Evolutionary conservation across 2,329 filamentous ascomycete species (phyloP), one percentile per base, ranked within the genome.

Genomic region (Trichoderma asperellum): DNA sequence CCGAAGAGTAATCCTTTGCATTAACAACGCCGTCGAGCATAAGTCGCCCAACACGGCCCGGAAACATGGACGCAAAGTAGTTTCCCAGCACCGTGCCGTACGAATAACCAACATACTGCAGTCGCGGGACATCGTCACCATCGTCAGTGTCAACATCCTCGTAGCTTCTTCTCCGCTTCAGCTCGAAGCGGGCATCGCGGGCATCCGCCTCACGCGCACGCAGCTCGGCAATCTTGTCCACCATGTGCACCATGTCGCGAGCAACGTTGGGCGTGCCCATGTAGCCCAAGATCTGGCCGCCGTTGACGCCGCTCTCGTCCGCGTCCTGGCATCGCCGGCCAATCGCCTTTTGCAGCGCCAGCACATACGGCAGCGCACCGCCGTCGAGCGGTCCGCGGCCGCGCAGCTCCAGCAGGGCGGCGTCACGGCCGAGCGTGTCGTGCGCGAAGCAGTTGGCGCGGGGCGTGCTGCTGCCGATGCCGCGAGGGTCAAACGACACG

Each of bases 101-200:
- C 10, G 83, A 85, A 67, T 86, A 81, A 0, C 85, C 84, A 76
- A 83, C 81, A 72, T 85, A 87, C 73, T 82, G 81, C 37, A 86
- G 71, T 11, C 72, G 29, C 2, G 69, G 65, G 0, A 70, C 21
- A 14, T 47, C 40, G 10, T 49, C 37, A 11, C 10, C 43, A 21
- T 11, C 18, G 7, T 1, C 24, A 24, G 24, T 24, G 24, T 24
- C 32, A 5, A 32, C 4, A 11, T 24, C 47, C 21, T 24, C n/a
- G 0, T 12, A 8, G 2, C n/a, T 12, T 12, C 47, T 12, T 12
- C 47, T 24, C 5, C 47, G 47, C 5, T 49, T 49, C 21, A 49
- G 10, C n/a, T 49, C 47, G 5, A 49, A 6, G n/a, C 21, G 21
- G 2, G 4, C 47, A 49, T 49, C 47, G 12, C 21, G 47, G 4